Conservation (phyloP, 2,329 filamentous ascomycete genomes). For the Pseudocercospora fuligena region DNA sequence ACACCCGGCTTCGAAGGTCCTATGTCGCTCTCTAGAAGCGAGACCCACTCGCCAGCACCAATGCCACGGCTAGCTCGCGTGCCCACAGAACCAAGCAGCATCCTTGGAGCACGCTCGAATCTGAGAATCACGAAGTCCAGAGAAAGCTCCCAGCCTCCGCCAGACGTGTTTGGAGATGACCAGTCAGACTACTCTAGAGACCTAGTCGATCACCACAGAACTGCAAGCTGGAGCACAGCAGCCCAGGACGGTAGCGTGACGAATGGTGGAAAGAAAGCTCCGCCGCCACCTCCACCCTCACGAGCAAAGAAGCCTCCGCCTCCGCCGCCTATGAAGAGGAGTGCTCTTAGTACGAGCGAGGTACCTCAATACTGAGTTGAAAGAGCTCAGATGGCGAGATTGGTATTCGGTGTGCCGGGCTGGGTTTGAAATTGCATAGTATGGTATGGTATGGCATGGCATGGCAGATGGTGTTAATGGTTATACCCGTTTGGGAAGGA, state of each 20-base stretch:
- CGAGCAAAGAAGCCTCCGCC: constrained; percentile 66
- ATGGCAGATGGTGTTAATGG: neutral
- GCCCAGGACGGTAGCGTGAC: constrained; percentile 22
- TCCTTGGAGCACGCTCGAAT: constrained; percentile 54
- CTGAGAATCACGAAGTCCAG: constrained; percentile 47
- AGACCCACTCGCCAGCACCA: constrained; percentile 54
- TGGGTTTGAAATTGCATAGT: constrained; percentile 1
- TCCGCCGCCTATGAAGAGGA: constrained; percentile 67
- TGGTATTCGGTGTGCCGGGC: neutral
- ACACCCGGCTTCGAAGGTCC: constrained; percentile 58
- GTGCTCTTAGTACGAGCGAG: constrained; percentile 50
- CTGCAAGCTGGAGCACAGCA: constrained; percentile 53
- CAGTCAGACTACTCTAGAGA: constrained; percentile 52
- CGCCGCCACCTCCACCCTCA: constrained; percentile 63
- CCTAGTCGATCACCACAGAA: constrained; percentile 42
- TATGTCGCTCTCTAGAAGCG: constrained; percentile 42
- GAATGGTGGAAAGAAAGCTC: constrained; percentile 57
- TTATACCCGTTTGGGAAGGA: constrained; percentile 1
- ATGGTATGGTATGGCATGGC: neutral
- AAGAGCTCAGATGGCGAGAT: too few species aligned
- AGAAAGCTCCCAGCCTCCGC: constrained; percentile 18
- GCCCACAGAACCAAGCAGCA: constrained; percentile 59
- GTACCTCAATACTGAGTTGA: constrained; percentile 38
- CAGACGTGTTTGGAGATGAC: constrained; percentile 58
- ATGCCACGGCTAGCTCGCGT: constrained; percentile 56